Conservation (phyloP, 1,139 yeast genomes). For the Yamadazyma mexicana region DNA sequence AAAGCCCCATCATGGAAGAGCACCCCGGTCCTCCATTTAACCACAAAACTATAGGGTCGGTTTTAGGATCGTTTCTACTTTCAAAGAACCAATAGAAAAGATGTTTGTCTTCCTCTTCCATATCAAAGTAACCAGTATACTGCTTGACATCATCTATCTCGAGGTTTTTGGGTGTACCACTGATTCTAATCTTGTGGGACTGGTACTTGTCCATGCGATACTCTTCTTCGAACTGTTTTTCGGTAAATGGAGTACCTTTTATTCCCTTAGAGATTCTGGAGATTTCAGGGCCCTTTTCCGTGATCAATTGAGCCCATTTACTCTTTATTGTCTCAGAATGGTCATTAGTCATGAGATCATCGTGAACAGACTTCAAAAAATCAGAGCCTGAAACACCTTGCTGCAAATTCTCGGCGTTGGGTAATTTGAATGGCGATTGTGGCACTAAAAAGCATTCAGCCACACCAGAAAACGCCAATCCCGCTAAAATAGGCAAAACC, state of each 20-base stretch:
- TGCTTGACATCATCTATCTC: conserved; percentile 54
- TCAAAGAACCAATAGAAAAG: conserved; percentile 84
- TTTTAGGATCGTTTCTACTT: conserved; percentile 78
- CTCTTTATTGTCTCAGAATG: neutral
- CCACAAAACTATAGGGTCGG: conserved; percentile 84
- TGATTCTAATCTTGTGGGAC: conserved; percentile 4
- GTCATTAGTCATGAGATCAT: neutral
- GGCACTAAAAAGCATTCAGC: neutral
- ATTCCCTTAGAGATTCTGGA: conserved; percentile 2
- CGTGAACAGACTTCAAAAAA: conserved; percentile 2
- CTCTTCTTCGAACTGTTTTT: neutral
- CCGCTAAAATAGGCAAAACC: neutral
- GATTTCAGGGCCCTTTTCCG: neutral
- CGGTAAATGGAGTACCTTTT: conserved; percentile 2
- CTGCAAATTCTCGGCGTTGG: neutral
- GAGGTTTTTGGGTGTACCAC: conserved; percentile 1
- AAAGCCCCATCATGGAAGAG: conserved; percentile 86
- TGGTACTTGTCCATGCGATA: conserved; percentile 1
- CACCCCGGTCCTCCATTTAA: conserved; percentile 97
- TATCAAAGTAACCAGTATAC: conserved; percentile 59
- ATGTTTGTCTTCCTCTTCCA: conserved; percentile 55
- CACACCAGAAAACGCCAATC: neutral
- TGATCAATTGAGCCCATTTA: neutral
- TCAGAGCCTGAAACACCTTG: neutral
- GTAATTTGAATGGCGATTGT: conserved; percentile 2